phyloP scores from a whole-genome alignment of 352 stramenopile species.

The Globisporangium spinosum region DNA sequence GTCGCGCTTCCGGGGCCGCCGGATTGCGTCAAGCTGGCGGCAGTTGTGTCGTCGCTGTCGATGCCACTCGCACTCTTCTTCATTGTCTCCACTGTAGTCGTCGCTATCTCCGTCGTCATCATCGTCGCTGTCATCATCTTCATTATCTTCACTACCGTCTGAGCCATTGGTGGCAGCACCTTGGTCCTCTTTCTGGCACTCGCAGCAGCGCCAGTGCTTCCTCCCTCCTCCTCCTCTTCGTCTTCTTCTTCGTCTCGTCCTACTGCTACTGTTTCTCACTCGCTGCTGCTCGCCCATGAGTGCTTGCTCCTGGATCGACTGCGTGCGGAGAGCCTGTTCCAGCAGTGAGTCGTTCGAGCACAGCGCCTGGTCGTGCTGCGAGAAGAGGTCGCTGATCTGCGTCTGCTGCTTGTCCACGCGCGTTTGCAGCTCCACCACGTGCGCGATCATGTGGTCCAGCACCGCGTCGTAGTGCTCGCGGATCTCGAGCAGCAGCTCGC shows the following conservation, averaged over 20 bases:
- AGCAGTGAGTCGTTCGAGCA: slow-evolving; percentile 25
- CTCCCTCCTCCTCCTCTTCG: neutral
- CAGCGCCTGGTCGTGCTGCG: slow-evolving; percentile 14
- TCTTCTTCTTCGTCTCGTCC: neutral
- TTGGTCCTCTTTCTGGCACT: neutral
- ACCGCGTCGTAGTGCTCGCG: slow-evolving; percentile 44
- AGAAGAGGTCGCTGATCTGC: slow-evolving; percentile 19
- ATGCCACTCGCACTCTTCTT: slow-evolving; percentile 37
- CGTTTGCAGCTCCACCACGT: slow-evolving; percentile 16
- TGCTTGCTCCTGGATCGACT: neutral
- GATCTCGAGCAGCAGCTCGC: slow-evolving; percentile 61
- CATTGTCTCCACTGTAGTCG: neutral
- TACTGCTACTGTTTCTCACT: neutral
- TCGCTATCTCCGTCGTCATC: slow-evolving; percentile 19
- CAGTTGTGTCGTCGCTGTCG: slow-evolving; percentile 25
- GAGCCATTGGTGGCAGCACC: neutral
- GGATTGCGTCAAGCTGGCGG: slow-evolving; percentile 12
- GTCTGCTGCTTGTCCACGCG: slow-evolving; percentile 30
- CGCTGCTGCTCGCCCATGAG: neutral
- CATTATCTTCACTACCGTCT: neutral
- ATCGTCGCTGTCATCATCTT: slow-evolving; percentile 3
- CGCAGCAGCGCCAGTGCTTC: neutral
- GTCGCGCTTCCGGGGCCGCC: slow-evolving; percentile 21
- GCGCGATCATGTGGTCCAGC: slow-evolving; percentile 24
- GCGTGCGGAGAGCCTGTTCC: slow-evolving; percentile 10